phyloP scores from a whole-genome alignment of 1,284 basidiomycete genomes.

The Apiotrichum mycotoxinovorans region DNA sequence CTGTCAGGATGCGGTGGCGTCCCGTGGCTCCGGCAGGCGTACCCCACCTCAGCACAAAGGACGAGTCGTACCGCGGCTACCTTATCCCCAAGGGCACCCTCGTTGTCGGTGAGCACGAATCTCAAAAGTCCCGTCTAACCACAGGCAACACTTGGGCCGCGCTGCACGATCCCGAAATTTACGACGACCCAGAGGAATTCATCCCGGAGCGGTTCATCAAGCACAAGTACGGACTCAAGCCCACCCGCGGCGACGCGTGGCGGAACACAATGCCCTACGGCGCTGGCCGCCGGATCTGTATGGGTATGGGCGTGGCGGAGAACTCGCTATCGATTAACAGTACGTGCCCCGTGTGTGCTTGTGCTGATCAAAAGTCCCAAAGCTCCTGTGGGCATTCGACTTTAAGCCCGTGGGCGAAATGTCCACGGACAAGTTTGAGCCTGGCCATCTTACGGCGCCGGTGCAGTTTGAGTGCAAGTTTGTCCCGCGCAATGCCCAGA shows the following conservation, averaged over 20 bases:
- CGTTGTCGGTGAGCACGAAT: slow-evolving; percentile 1
- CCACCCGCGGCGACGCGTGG: slow-evolving; percentile 1
- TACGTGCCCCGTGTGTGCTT: neutral
- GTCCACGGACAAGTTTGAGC: slow-evolving; percentile 10
- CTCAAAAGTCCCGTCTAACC: neutral
- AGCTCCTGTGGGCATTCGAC: slow-evolving; percentile 14
- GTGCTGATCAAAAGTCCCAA: neutral
- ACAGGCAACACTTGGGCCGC: slow-evolving; percentile 10
- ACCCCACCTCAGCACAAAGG: slow-evolving; percentile 10
- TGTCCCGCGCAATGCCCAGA: slow-evolving; percentile 1
- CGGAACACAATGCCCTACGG: slow-evolving; percentile 11
- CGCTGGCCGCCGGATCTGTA: slow-evolving; percentile 8
- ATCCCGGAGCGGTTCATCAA: slow-evolving; percentile 7
- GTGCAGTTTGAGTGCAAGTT: slow-evolving; percentile 13
- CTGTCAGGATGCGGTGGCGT: slow-evolving; percentile 9
- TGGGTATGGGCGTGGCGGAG: slow-evolving; percentile 9
- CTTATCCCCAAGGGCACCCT: slow-evolving; percentile 10
- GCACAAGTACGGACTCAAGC: slow-evolving; percentile 7
- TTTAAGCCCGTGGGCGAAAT: slow-evolving; percentile 10
- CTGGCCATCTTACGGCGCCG: slow-evolving; percentile 9
- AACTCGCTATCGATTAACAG: slow-evolving; percentile 14
- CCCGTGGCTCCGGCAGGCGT: slow-evolving; percentile 12
- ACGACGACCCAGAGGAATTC: slow-evolving; percentile 9
- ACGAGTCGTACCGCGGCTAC: slow-evolving; percentile 10
- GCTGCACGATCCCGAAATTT: slow-evolving; percentile 12